Evolutionary conservation across 805 yeast species (phyloP).

Genomic region (Cyberlindnera samutprakarnensis): DNA sequence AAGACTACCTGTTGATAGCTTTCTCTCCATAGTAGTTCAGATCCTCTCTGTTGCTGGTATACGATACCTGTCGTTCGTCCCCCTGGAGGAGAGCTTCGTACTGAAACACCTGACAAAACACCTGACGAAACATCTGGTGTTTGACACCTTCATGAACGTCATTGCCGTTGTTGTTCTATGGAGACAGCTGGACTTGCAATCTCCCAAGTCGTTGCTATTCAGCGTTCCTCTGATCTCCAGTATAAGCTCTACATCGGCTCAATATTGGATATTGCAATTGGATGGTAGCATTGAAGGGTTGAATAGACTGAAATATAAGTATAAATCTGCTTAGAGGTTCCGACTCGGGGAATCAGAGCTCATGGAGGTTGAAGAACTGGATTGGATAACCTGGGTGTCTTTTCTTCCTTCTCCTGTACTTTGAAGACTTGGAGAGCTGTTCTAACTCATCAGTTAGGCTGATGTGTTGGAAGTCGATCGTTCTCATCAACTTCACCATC

Average conservation of each 20-base stretch:
- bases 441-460: slow-evolving; percentile 1
- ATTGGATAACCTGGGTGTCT: not conserved
- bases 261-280: slow-evolving; percentile 8
- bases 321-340: slow-evolving; percentile 10
- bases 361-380: no score
- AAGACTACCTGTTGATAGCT: slow-evolving; percentile 5
- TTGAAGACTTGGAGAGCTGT: not conserved
- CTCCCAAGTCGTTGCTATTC: slow-evolving; percentile 5
- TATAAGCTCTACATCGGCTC: slow-evolving; percentile 4
- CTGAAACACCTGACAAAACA: not conserved
- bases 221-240: slow-evolving; percentile 7
- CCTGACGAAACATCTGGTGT: slow-evolving; percentile 3
- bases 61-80: slow-evolving; percentile 5
- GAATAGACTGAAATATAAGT: slow-evolving; percentile 10
- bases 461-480: slow-evolving; percentile 1
- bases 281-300: slow-evolving; percentile 5
- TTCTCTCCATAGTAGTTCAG: slow-evolving; percentile 5
- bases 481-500: slow-evolving; percentile 14
- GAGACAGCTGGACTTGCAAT: slow-evolving; percentile 1
- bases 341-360: no score
- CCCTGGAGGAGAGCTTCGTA: slow-evolving; percentile 1
- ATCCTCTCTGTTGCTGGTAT: slow-evolving; percentile 5
- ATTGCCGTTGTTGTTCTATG: slow-evolving; percentile 3
- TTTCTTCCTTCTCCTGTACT: not conserved
- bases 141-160: slow-evolving; percentile 3